Evolutionary conservation across 1,284 basidiomycete genomes (phyloP), one percentile per base, ranked within the genome.

Genomic region (Pascua sp.): DNA sequence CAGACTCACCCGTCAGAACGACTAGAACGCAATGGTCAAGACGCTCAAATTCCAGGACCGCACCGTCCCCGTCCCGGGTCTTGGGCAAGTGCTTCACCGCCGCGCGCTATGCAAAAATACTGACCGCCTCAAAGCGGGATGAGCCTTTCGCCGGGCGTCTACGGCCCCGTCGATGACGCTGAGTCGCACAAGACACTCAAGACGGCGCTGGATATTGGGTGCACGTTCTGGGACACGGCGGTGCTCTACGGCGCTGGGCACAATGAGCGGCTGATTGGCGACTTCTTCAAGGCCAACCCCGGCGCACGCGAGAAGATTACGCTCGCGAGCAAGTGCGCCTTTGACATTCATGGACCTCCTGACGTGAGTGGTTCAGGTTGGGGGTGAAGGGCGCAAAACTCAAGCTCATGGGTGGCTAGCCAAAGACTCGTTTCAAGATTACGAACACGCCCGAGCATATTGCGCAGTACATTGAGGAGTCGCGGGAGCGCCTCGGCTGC

Each of bases 301-400:
- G 47, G 66, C 2, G 24, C 24, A 32, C 63, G 78, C 39, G 66
- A 73, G 8, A 74, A 77, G 55, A 66, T 78, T 9, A 78, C 78
- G 55, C 59, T 79, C 36, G 73, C 71, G n/a, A 73, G 73, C 52
- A 79, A 79, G 55, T 78, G 75, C 48, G 71, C 70, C 48, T 67
- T 67, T 46, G 61, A 64, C n/a, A 55, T 70, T 41, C 66, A 16
- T 37, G 24, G 4, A 7, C 17, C 37, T 8, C n/a, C 17, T 41
- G 17, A 41, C 18, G 5, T 16, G 24, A 51, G 50, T 51, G n/a
- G n/a, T n/a, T n/a, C n/a, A n/a, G n/a, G n/a, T n/a, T n/a, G n/a
- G n/a, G n/a, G n/a, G n/a, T n/a, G n/a, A n/a, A n/a, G n/a, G n/a
- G n/a, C n/a, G n/a, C n/a, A n/a, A n/a, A n/a, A n/a, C n/a, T n/a